These are phyloP conservation scores for Flueggea neowawraea DNA, from an alignment of 441 rosid genomes.

Conservation along the genomic window DNA sequence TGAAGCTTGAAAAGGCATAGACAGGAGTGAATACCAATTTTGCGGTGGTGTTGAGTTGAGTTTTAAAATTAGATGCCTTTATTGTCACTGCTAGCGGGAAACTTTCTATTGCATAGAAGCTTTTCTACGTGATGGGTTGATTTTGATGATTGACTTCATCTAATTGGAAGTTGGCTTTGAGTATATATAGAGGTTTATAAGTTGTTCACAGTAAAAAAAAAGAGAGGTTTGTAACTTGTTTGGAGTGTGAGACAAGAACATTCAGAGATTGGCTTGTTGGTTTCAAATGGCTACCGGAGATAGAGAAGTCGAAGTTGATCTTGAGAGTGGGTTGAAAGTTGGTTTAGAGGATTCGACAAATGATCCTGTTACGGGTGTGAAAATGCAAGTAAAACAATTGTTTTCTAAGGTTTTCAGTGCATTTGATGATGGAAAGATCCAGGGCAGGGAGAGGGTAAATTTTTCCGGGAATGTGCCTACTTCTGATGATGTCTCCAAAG, in stretches of 20 bases:
- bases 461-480: slow-evolving; percentile 16
- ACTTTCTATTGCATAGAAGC: too few relatives aligned
- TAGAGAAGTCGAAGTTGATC: slow-evolving; percentile 54
- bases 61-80: too few relatives aligned
- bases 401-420: slow-evolving; percentile 31
- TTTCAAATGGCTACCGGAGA: slow-evolving; percentile 15
- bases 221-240: neutral
- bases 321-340: slow-evolving; percentile 47
- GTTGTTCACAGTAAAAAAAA: too few relatives aligned
- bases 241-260: slow-evolving; percentile 6
- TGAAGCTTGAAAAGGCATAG: too few relatives aligned
- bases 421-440: slow-evolving; percentile 23
- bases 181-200: neutral
- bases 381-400: slow-evolving; percentile 27
- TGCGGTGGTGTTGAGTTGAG: too few relatives aligned
- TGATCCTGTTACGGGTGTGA: slow-evolving; percentile 16
- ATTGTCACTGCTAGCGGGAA: too few relatives aligned
- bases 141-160: neutral
- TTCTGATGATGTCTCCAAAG: slow-evolving; percentile 18
- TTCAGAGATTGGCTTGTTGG: slow-evolving; percentile 21
- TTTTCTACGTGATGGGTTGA: neutral
- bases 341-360: slow-evolving; percentile 27
- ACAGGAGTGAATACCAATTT: too few relatives aligned
- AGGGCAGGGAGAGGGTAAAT: slow-evolving; percentile 28
- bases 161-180: neutral